phyloP scores from a whole-genome alignment of 2,329 filamentous ascomycete genomes.

The Curvularia sp. region DNA sequence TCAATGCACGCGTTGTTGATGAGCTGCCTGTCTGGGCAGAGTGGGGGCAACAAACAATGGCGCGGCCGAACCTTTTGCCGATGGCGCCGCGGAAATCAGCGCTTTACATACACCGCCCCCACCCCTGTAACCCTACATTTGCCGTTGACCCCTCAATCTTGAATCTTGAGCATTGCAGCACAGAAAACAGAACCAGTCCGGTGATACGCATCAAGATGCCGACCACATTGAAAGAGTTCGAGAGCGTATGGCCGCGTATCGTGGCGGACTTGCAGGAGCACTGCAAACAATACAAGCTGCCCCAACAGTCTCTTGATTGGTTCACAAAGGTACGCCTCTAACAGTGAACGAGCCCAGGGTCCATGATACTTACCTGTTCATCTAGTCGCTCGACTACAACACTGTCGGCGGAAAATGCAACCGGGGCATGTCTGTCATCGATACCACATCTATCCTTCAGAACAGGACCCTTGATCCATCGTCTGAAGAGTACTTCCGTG shows the following conservation, averaged over 20 bases:
- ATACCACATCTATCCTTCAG: conserved; percentile 83
- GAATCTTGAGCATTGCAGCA: conserved; percentile 8
- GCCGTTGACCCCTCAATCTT: conserved; percentile 18
- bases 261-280: conserved; percentile 81
- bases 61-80: conserved; percentile 31
- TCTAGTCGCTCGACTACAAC: conserved; percentile 82
- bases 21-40: conserved; percentile 27
- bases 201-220: conserved; percentile 60
- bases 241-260: conserved; percentile 86
- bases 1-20: conserved; percentile 31
- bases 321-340: conserved; percentile 71
- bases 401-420: conserved; percentile 96
- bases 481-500: conserved; percentile 77
- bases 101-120: conserved; percentile 18
- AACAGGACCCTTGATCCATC: conserved; percentile 74
- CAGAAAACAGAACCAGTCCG: not conserved
- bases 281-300: conserved; percentile 82
- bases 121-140: conserved; percentile 6
- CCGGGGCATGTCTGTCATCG: conserved; percentile 95
- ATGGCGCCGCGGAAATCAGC: conserved; percentile 12
- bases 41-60: conserved; percentile 27
- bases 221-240: conserved; percentile 84
- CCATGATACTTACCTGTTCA: conserved; percentile 25
- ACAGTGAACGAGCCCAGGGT: conserved; percentile 6
- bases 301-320: conserved; percentile 82